Percentiles rank a stretch among this genome's conserved stretches.
These are phyloP conservation scores for Fusarium chaquense DNA, from an alignment of 2,329 filamentous ascomycete species.

Conservation along the genomic window DNA sequence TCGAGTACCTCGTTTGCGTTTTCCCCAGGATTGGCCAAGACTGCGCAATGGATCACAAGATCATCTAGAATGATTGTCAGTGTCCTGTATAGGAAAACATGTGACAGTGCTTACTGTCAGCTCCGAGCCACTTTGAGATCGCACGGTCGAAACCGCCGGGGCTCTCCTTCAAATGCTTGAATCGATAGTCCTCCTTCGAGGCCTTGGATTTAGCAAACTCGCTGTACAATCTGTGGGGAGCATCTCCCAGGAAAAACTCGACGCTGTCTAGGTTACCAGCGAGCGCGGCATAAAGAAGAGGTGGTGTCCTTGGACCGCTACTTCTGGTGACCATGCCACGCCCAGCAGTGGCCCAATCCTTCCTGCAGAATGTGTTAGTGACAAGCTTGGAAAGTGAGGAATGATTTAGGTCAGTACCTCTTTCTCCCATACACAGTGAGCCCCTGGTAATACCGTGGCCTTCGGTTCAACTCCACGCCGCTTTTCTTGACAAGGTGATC, in stretches of 20 bases:
- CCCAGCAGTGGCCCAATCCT: constrained; percentile 78
- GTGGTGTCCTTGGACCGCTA: constrained; percentile 63
- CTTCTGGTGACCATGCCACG: constrained; percentile 58
- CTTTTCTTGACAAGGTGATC: constrained; percentile 74
- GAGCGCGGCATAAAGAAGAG: constrained; percentile 69
- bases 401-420: constrained; percentile 51
- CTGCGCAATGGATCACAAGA: constrained; percentile 74
- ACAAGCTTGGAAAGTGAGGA: neutral
- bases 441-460: constrained; percentile 81
- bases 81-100: neutral
- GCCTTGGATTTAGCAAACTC: constrained; percentile 72
- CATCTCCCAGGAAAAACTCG: constrained; percentile 82
- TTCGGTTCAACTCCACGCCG: constrained; percentile 71
- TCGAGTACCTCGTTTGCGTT: constrained; percentile 68
- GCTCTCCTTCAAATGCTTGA: constrained; percentile 71
- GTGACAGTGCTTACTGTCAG: constrained; percentile 63
- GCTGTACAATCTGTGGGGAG: constrained; percentile 74
- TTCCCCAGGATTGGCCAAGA: constrained; percentile 59
- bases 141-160: constrained; percentile 73
- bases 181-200: constrained; percentile 69
- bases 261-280: constrained; percentile 73
- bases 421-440: constrained; percentile 82
- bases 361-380: constrained; percentile 49
- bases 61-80: constrained; percentile 60
- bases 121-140: constrained; percentile 71